Conservation (phyloP, 1,284 basidiomycete species). For the Cutaneotrichosporon sp. region DNA sequence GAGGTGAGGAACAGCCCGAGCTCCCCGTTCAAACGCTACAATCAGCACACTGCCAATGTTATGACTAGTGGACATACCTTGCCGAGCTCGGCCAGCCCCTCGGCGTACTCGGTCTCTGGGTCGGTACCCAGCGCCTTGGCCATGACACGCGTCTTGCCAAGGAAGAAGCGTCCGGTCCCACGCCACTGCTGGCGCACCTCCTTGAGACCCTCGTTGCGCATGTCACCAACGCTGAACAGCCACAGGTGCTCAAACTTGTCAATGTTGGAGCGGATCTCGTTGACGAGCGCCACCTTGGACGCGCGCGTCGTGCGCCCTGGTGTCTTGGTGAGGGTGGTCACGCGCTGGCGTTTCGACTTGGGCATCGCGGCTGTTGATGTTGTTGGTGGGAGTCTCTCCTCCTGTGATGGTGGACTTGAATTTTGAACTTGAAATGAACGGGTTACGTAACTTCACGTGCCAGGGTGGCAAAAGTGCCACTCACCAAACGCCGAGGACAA, state of each 20-base stretch:
- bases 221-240: conserved; percentile 90
- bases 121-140: conserved; percentile 91
- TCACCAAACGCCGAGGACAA: conserved; percentile 1
- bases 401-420: background rate
- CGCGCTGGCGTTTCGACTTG: conserved; percentile 78
- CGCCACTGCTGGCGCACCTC: conserved; percentile 92
- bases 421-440: background rate
- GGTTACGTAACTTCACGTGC: conserved; percentile 17
- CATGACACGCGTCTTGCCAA: conserved; percentile 90
- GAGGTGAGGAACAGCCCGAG: conserved; percentile 91
- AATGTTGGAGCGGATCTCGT: conserved; percentile 63
- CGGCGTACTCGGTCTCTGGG: conserved; percentile 79
- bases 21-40: conserved; percentile 85
- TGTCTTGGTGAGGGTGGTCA: conserved; percentile 62
- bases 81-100: conserved; percentile 76
- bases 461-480: conserved; percentile 22
- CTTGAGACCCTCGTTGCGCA: conserved; percentile 92
- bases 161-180: conserved; percentile 87
- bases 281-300: conserved; percentile 80
- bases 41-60: background rate
- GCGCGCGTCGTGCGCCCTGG: conserved; percentile 58
- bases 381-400: background rate
- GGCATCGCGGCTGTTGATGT: conserved; percentile 61
- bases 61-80: conserved; percentile 59
- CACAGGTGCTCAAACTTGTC: conserved; percentile 93